Evolutionary conservation across 139 green algal species (phyloP).

Genomic region (Micractinium sp.): DNA sequence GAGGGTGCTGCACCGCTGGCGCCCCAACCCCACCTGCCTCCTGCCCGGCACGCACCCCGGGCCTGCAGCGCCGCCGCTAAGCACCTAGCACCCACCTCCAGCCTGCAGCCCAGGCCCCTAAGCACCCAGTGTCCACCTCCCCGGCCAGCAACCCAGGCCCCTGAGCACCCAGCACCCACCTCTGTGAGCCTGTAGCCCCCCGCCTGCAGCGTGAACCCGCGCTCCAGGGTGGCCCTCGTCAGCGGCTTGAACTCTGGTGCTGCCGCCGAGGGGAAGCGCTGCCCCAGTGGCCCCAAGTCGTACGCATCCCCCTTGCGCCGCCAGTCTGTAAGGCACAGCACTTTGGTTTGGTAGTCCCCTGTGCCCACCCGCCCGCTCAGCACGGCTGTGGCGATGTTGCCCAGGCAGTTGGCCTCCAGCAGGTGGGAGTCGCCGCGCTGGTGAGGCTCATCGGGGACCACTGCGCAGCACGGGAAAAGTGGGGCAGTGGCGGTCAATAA

Average conservation of each 20-base stretch:
- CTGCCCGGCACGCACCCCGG: too few relatives aligned
- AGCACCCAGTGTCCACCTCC: too few relatives aligned
- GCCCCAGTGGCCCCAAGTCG: conserved; percentile 15
- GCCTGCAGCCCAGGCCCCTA: too few relatives aligned
- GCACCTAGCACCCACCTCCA: too few relatives aligned
- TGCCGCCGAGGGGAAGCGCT: neutral
- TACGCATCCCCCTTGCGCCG: conserved; percentile 3
- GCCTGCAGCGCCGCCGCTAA: too few relatives aligned
- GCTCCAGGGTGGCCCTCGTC: neutral
- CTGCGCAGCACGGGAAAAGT: neutral
- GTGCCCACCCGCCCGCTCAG: conserved; percentile 9
- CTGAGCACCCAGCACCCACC: neutral
- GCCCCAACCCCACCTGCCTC: too few relatives aligned
- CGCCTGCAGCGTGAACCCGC: neutral
- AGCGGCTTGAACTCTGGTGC: neutral
- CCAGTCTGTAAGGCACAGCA: conserved; percentile 28
- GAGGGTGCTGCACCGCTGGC: too few relatives aligned
- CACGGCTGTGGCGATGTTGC: conserved; percentile 19
- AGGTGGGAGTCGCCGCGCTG: conserved; percentile 14
- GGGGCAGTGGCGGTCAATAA: neutral
- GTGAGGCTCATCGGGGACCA: conserved; percentile 23
- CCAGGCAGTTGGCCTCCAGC: conserved; percentile 6
- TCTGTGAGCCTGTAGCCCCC: conserved; percentile 1
- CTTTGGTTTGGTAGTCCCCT: neutral
- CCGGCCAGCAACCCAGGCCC: too few relatives aligned